phyloP scores from a whole-genome alignment of 2,329 filamentous ascomycete species.

The Xylariaceae sp. region DNA sequence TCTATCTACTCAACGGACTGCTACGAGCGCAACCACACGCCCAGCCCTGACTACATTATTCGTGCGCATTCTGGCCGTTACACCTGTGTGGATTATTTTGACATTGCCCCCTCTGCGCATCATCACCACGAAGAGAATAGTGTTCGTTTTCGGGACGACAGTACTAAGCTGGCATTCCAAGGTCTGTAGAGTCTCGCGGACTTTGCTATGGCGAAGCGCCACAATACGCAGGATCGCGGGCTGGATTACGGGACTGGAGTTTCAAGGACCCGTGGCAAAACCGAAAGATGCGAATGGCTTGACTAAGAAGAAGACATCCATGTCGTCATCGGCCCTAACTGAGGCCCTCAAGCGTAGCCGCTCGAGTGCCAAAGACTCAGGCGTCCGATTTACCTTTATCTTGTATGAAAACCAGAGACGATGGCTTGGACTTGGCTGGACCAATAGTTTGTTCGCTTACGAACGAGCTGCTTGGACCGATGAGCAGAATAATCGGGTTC shows the following conservation, averaged over 20 bases:
- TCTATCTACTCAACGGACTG: conserved; percentile 82
- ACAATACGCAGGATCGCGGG: conserved; percentile 65
- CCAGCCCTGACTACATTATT: conserved; percentile 88
- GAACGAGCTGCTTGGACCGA: conserved; percentile 92
- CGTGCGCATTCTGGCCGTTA: conserved; percentile 80
- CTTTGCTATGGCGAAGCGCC: conserved; percentile 85
- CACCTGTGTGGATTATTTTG: conserved; percentile 80
- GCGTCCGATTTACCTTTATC: conserved; percentile 93
- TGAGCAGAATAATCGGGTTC: conserved; percentile 81
- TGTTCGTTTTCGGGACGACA: conserved; percentile 82
- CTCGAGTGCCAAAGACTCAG: conserved; percentile 57
- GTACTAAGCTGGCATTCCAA: conserved; percentile 89
- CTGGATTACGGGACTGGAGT: conserved; percentile 75
- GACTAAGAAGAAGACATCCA: conserved; percentile 18
- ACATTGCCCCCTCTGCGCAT: conserved; percentile 79
- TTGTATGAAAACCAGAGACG: conserved; percentile 94
- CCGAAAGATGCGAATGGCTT: conserved; percentile 22
- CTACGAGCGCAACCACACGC: conserved; percentile 84
- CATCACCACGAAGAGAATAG: conserved; percentile 79
- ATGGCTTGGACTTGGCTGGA: conserved; percentile 96
- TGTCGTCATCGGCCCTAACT: conserved; percentile 31
- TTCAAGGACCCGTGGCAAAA: conserved; percentile 48
- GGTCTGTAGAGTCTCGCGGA: conserved; percentile 77
- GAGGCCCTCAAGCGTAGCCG: conserved; percentile 33
- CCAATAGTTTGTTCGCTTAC: conserved; percentile 82